Base-by-base conservation (phyloP, 2,329 filamentous ascomycete species). In the Arthrobotrys entomopaga region DNA sequence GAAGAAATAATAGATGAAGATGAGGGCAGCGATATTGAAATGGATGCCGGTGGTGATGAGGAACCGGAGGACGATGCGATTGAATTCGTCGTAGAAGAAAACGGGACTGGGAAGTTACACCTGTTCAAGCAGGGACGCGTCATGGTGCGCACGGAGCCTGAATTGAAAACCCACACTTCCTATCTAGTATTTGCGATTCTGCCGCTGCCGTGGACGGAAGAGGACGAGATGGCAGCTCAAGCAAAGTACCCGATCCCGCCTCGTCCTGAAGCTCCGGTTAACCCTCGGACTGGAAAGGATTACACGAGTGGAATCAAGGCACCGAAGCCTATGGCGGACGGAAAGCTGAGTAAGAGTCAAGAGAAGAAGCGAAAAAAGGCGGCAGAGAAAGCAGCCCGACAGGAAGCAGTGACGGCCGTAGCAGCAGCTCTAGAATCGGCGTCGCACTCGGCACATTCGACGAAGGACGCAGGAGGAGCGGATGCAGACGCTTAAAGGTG, bases 111-210 rank as follows among this genome's bases (percentile, higher is more conserved):
- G 1, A 75, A 54, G 48, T 16, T 70, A 20, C 64, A 69, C 80
- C 16, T 81, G 72, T 57, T 71, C 69, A 20, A 75, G 61, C 80
- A 93, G 75, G 95, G 95, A 0, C 87, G 88, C 26, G 80, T 98
- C 46, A 86, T 92, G 29, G 92, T 96, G 79, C 87, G 92, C 22
- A 89, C 91, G 0, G 95, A 99, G 82, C 84, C 89, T 0, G 95
- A 99, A 79, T 83, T 98, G 73, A 97, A 97, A 85, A 95, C 91
- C 6, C 95, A 99, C 82, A 99, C 95, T 0, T 95, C 91, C n/a
- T 99, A 99, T 81, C 86, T 99, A 3, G 91, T 96, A 3, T 99
- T 99, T 83, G 95, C 95, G 0, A 84, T 95, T 2, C 82, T 99
- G 73, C 94, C 95, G n/a, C 86, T 88, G 49, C 89, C 91, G 76